Percentiles rank a stretch among this genome's conserved stretches.
These are phyloP conservation scores for Thalassiosira oceanica DNA, from an alignment of 352 stramenopile genomes.

Conservation along the genomic window DNA sequence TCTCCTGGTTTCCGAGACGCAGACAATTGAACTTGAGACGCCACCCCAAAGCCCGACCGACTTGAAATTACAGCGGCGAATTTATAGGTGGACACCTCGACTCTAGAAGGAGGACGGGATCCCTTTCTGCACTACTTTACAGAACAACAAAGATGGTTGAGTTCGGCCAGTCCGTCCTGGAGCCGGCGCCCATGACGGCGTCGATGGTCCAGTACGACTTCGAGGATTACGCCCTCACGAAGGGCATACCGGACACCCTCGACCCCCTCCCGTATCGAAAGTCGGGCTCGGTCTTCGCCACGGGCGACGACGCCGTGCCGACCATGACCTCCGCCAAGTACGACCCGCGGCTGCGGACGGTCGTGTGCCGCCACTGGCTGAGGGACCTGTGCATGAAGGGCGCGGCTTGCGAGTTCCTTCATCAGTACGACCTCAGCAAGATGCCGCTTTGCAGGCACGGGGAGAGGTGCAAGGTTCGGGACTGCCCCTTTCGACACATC, in stretches of 20 bases:
- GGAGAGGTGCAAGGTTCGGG: slow-evolving; percentile 94
- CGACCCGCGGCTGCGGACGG: slow-evolving; percentile 84
- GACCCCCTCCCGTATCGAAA: slow-evolving; percentile 79
- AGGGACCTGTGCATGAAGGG: slow-evolving; percentile 97
- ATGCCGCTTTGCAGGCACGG: slow-evolving; percentile 97
- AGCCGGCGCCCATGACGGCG: slow-evolving; percentile 25
- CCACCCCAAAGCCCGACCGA: too few relatives aligned
- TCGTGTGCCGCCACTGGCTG: slow-evolving; percentile 97
- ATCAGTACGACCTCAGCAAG: slow-evolving; percentile 94
- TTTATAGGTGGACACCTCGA: too few relatives aligned
- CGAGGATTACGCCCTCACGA: slow-evolving; percentile 73
- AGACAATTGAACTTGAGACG: too few relatives aligned
- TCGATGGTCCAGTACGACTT: slow-evolving; percentile 79
- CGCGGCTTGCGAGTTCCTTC: slow-evolving; percentile 95
- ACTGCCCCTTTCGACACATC: slow-evolving; percentile 96
- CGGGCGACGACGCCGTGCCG: slow-evolving; percentile 58
- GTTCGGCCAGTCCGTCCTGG: slow-evolving; percentile 27
- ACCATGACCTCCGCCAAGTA: slow-evolving; percentile 73
- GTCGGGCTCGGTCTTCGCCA: slow-evolving; percentile 72
- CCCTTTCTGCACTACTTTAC: too few relatives aligned
- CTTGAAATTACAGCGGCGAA: too few relatives aligned
- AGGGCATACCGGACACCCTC: slow-evolving; percentile 79
- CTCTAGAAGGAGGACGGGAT: too few relatives aligned
- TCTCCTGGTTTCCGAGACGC: too few relatives aligned
- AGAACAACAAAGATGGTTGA: too few relatives aligned